Conservation (phyloP, 371 early-diverging fungal species). For the Apophysomyces elegans region DNA sequence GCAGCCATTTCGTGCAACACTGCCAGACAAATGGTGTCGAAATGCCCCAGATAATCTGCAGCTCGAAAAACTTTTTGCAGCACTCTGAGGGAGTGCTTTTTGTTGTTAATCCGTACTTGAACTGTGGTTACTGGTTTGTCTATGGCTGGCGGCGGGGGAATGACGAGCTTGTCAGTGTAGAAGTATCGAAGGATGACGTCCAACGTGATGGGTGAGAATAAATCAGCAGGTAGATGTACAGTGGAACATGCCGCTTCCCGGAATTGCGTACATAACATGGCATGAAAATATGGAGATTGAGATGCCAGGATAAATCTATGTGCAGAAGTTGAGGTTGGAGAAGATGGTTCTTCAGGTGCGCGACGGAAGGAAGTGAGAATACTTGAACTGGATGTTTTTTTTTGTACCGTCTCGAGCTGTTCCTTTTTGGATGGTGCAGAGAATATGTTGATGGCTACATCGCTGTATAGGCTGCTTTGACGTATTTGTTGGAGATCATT, state of each 20-base stretch:
- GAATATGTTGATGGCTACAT: slow-evolving; percentile 34
- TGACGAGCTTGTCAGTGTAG: slow-evolving; percentile 27
- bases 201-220: slow-evolving; percentile 26
- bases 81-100: slow-evolving; percentile 40
- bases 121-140: slow-evolving; percentile 3
- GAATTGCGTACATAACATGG: slow-evolving; percentile 40
- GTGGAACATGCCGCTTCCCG: slow-evolving; percentile 22
- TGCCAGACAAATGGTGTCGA: slow-evolving; percentile 34
- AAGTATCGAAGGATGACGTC: slow-evolving; percentile 28
- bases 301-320: slow-evolving; percentile 50
- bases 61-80: slow-evolving; percentile 47
- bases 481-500: slow-evolving; percentile 37
- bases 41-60: slow-evolving; percentile 46
- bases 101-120: slow-evolving; percentile 30
- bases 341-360: slow-evolving; percentile 10
- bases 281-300: slow-evolving; percentile 47
- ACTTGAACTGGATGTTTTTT: slow-evolving; percentile 2
- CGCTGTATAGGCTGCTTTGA: slow-evolving; percentile 25
- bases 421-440: slow-evolving; percentile 4
- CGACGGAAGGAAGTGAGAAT: neutral
- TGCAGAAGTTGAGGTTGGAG: slow-evolving; percentile 25
- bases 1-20: slow-evolving; percentile 36
- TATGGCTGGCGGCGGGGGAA: slow-evolving; percentile 18
- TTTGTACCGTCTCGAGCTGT: slow-evolving; percentile 18
- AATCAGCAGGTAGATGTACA: slow-evolving; percentile 29